Base-by-base conservation (phyloP, 2,329 filamentous ascomycete genomes). In the Venturia asperata region DNA sequence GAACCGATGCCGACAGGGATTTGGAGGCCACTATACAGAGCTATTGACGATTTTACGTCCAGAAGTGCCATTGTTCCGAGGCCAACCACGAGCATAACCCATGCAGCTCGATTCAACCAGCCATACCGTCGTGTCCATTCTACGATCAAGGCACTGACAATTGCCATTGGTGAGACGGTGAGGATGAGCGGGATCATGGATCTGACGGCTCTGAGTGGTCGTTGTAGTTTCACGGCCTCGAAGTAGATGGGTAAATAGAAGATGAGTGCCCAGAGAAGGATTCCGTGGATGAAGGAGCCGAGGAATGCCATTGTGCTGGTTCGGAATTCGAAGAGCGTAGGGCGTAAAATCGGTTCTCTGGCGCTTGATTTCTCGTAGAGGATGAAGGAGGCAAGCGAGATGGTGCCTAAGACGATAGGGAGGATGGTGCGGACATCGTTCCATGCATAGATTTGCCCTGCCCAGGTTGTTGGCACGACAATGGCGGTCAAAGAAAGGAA, bases 231-330 rank as follows among this genome's bases (percentile, higher is more conserved):
- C n/a, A 63, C 61, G n/a, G 61, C 39, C n/a, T 45, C 43, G 41
- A 63, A 49, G 41, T 45, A 63, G 39, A 63, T 24, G 19, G 61
- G 61, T 15, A 63, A 24, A 7, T 64, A 63, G 43, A 45, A 63
- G 42, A 63, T 45, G 19, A 49, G 41, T 15, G 34, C 11, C 61
- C 41, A 63, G 17, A 63, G 61, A 30, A 63, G 19, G 21, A 63
- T 49, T 37, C 61, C 61, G 27, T 63, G 41, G 17, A 63, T 49
- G 30, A 63, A 45, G 13, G 61, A 42, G 39, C 61, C 61, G n/a
- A 49, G 9, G 21, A 45, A 63, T 27, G 61, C 39, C 43, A 63
- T 49, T 7, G 39, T 24, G 10, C 41, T 49, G 24, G 61, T 63
- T 49, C 21, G 37, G 17, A 49, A 63, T 11, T 13, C 15, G 41